Conservation (phyloP, 1,284 basidiomycete species). For the Mycosarcoma mackinlayi region DNA sequence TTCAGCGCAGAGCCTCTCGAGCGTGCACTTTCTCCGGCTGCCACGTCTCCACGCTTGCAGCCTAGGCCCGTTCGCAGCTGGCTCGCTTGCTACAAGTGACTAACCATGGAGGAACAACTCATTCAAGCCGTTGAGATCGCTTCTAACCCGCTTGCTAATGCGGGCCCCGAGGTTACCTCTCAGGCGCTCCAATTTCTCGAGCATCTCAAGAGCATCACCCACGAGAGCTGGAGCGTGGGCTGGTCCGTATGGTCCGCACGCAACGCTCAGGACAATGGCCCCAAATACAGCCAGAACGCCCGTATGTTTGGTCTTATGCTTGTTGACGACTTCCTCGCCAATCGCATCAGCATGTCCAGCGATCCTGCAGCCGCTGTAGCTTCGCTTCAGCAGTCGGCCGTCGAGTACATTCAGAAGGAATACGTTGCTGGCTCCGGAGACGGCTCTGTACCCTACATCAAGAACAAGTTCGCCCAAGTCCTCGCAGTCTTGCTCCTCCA, state of each 20-base stretch:
- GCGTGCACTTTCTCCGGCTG: too few species aligned
- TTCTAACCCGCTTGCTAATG: slow-evolving; percentile 75
- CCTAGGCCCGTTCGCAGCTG: background rate
- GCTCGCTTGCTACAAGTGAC: background rate
- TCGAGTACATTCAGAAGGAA: slow-evolving; percentile 63
- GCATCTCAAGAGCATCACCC: slow-evolving; percentile 78
- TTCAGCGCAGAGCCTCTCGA: too few species aligned
- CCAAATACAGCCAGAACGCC: slow-evolving; percentile 78
- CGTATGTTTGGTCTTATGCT: slow-evolving; percentile 87
- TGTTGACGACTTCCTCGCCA: slow-evolving; percentile 85
- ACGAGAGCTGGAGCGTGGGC: slow-evolving; percentile 77
- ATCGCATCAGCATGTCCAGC: slow-evolving; percentile 69
- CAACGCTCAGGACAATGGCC: slow-evolving; percentile 73
- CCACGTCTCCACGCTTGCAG: too few species aligned
- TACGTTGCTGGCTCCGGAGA: slow-evolving; percentile 61
- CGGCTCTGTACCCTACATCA: slow-evolving; percentile 72
- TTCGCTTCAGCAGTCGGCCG: slow-evolving; percentile 61
- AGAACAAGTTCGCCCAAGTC: slow-evolving; percentile 99
- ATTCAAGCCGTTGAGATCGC: slow-evolving; percentile 85
- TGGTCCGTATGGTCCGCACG: slow-evolving; percentile 64
- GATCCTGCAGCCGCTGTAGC: slow-evolving; percentile 58
- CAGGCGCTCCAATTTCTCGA: slow-evolving; percentile 85
- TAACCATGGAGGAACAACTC: slow-evolving; percentile 72
- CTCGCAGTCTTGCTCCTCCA: slow-evolving; percentile 92
- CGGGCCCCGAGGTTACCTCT: slow-evolving; percentile 73